phyloP scores from a whole-genome alignment of 176 grass and related monocot genomes.

The Oryza officinalis region DNA sequence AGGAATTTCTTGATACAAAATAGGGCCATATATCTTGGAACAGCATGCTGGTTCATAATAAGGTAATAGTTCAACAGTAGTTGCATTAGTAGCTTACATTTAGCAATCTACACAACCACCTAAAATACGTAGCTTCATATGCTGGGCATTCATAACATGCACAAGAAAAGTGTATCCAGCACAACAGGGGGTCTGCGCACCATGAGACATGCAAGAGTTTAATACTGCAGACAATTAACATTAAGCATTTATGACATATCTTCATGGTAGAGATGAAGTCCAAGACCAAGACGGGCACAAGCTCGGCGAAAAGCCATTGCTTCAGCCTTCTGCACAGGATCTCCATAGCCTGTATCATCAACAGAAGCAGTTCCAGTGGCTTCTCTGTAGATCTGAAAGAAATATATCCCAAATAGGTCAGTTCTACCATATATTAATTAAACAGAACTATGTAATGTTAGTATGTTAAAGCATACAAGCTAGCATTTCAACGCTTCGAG shows the following conservation, averaged over 20 bases:
- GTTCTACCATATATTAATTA: neutral
- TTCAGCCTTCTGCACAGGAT: constrained; percentile 98
- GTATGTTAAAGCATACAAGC: neutral
- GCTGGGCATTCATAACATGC: constrained; percentile 20
- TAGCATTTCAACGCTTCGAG: neutral
- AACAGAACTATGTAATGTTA: neutral
- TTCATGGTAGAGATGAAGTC: constrained; percentile 97
- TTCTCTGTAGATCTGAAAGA: constrained; percentile 79
- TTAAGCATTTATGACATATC: constrained; percentile 58
- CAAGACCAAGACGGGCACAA: constrained; percentile 90
- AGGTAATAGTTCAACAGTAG: constrained; percentile 21
- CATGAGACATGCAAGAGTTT: constrained; percentile 20
- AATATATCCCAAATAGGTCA: neutral
- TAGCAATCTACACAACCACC: constrained; percentile 5
- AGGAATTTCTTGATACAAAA: neutral
- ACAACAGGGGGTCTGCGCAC: constrained; percentile 20
- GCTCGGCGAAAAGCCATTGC: constrained; percentile 97
- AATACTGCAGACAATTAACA: constrained; percentile 34
- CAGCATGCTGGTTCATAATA: constrained; percentile 16
- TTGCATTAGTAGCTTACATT: constrained; percentile 47
- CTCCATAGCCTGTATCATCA: constrained; percentile 63
- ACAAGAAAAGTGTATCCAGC: constrained; percentile 22
- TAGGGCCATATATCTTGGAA: neutral
- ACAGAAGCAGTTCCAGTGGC: constrained; percentile 75
- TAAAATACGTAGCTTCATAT: constrained; percentile 33